These are phyloP conservation scores for Salmacisia buchloeana DNA, from an alignment of 1,284 basidiomycete species.

Conservation along the genomic window DNA sequence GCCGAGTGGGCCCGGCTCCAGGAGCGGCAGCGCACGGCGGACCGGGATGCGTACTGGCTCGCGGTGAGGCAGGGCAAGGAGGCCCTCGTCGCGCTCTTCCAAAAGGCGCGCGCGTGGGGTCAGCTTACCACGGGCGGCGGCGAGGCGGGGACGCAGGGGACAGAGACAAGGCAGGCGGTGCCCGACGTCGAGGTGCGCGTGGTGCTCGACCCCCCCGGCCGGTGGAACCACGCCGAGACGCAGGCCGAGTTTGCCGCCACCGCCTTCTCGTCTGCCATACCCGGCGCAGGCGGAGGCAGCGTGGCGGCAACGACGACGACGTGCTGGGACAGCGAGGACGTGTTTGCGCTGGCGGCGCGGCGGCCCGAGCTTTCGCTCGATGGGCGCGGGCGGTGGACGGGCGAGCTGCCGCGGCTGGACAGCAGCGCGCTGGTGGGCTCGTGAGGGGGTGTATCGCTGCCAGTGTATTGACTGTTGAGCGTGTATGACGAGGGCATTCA, in stretches of 20 bases:
- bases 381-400: conserved; percentile 4
- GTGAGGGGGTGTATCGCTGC: too few relatives aligned
- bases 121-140: background rate
- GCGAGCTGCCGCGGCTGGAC: conserved; percentile 8
- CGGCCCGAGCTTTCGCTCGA: conserved; percentile 9
- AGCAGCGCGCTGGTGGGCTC: too few relatives aligned
- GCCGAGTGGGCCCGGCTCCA: background rate
- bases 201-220: conserved; percentile 7
- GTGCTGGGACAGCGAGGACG: conserved; percentile 9
- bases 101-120: background rate
- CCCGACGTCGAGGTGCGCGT: conserved; percentile 8
- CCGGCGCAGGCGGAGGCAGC: background rate
- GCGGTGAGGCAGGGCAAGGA: conserved; percentile 5
- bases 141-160: background rate
- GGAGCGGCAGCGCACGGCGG: conserved; percentile 9
- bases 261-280: background rate
- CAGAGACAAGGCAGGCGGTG: background rate
- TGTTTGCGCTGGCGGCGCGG: conserved; percentile 8
- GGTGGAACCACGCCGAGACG: conserved; percentile 8
- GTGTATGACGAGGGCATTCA: background rate
- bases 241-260: background rate
- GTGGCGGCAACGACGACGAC: background rate
- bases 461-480: background rate
- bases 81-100: conserved; percentile 8
- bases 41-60: conserved; percentile 13